These are phyloP conservation scores for Scutellaria minor DNA, from an alignment of 257 asterid species.

Conservation along the genomic window DNA sequence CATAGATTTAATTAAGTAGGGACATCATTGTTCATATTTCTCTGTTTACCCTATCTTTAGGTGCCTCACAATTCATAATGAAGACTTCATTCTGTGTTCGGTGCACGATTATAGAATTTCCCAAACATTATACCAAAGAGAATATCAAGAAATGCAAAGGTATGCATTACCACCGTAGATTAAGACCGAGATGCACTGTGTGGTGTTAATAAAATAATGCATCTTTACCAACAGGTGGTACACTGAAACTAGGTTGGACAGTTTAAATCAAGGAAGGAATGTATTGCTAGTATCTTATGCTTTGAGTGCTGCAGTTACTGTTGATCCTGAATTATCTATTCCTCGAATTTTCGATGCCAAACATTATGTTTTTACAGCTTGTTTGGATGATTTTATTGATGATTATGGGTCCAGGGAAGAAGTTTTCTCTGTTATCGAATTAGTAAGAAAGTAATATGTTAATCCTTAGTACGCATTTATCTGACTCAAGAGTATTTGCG, in stretches of 20 bases:
- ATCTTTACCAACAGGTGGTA: constrained; percentile 36
- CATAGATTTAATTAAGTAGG: neutral
- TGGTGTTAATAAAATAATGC: neutral
- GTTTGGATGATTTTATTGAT: constrained; percentile 44
- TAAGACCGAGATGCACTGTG: neutral
- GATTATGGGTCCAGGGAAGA: constrained; percentile 38
- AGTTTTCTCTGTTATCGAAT: constrained; percentile 8
- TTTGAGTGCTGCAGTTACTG: constrained; percentile 17
- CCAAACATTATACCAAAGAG: constrained; percentile 38
- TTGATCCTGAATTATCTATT: constrained; percentile 30
- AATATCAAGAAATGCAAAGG: constrained; percentile 42
- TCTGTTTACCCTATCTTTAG: neutral
- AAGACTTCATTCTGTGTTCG: constrained; percentile 34
- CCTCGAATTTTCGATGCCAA: constrained; percentile 37
- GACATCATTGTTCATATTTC: neutral
- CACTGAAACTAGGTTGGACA: constrained; percentile 30
- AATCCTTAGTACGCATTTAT: neutral
- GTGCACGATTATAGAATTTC: constrained; percentile 31
- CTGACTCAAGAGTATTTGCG: neutral
- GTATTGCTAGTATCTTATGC: constrained; percentile 6
- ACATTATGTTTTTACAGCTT: constrained; percentile 3
- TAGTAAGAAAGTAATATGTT: constrained; percentile 33
- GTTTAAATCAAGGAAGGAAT: constrained; percentile 23
- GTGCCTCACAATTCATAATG: constrained; percentile 27
- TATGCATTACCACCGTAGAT: neutral